Conservation (phyloP, 1,139 yeast species). For the Geotrichum klebahnii region DNA sequence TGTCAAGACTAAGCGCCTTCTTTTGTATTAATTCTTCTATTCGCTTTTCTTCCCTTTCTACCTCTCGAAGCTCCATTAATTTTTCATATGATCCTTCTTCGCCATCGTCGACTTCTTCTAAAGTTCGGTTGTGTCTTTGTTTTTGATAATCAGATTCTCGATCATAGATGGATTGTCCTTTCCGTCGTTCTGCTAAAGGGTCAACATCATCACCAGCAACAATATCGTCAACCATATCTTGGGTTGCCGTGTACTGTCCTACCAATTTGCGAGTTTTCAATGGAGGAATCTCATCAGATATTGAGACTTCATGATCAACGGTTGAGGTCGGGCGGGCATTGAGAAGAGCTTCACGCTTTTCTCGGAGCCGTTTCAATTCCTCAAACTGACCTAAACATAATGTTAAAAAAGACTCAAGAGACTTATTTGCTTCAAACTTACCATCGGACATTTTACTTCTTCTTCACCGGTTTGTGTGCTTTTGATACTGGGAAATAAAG, state of each 20-base stretch:
- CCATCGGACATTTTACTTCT: constrained; percentile 18
- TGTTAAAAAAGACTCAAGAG: not conserved
- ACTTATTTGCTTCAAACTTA: not conserved
- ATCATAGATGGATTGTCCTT: constrained; percentile 36
- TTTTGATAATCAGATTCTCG: constrained; percentile 46
- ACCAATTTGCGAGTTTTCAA: constrained; percentile 25
- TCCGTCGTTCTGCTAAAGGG: constrained; percentile 37
- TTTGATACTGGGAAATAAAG: not conserved
- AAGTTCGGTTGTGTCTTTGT: constrained; percentile 41
- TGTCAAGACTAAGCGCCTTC: constrained; percentile 21
- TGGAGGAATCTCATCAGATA: constrained; percentile 6
- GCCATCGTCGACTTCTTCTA: constrained; percentile 30
- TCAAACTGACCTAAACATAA: constrained; percentile 13
- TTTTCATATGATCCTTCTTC: constrained; percentile 29
- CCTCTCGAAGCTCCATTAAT: constrained; percentile 34
- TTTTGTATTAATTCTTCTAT: constrained; percentile 32
- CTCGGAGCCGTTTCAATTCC: constrained; percentile 14
- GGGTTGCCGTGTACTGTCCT: constrained; percentile 38
- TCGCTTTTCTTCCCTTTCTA: constrained; percentile 37
- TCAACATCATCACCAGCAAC: constrained; percentile 41
- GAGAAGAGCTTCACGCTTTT: constrained; percentile 15
- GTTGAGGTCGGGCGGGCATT: not conserved
- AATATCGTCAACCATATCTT: constrained; percentile 33
- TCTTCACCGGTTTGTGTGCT: no score
- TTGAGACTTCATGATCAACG: not conserved